phyloP scores from a whole-genome alignment of 2,329 filamentous ascomycete genomes.

The Neonectria punicea region DNA sequence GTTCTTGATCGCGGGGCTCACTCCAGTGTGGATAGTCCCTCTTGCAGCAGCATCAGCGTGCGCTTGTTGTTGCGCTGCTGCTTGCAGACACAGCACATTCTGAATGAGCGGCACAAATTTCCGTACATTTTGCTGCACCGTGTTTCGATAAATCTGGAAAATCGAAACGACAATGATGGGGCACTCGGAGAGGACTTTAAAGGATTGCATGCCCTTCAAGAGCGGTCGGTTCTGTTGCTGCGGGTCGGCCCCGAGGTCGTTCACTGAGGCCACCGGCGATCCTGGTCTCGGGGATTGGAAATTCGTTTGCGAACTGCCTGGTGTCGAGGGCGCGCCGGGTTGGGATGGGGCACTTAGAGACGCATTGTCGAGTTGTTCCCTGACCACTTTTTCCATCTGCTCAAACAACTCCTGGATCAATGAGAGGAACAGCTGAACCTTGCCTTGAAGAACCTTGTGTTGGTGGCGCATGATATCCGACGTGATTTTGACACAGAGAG shows the following conservation, averaged over 20 bases:
- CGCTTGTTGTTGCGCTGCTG: slow-evolving; percentile 91
- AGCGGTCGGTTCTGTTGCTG: slow-evolving; percentile 84
- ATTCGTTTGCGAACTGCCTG: slow-evolving; percentile 71
- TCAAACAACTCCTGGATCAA: slow-evolving; percentile 97
- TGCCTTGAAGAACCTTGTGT: slow-evolving; percentile 78
- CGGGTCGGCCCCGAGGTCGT: slow-evolving; percentile 83
- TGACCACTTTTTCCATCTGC: slow-evolving; percentile 93
- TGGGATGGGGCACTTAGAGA: slow-evolving; percentile 63
- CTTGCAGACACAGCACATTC: slow-evolving; percentile 86
- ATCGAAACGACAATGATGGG: slow-evolving; percentile 99
- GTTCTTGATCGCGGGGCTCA: slow-evolving; percentile 94
- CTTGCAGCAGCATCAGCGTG: slow-evolving; percentile 85
- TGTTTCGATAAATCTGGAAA: slow-evolving; percentile 88
- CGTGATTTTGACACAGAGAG: slow-evolving; percentile 97
- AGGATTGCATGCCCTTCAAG: slow-evolving; percentile 95
- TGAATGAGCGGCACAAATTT: slow-evolving; percentile 95
- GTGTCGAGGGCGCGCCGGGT: slow-evolving; percentile 72
- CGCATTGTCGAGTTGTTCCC: slow-evolving; percentile 90
- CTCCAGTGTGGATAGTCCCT: slow-evolving; percentile 87
- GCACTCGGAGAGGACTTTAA: slow-evolving; percentile 97
- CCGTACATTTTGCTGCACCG: slow-evolving; percentile 86
- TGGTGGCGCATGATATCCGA: slow-evolving; percentile 97
- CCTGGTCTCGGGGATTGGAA: slow-evolving; percentile 91
- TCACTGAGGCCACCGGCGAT: slow-evolving; percentile 85
- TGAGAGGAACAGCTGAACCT: slow-evolving; percentile 89